phyloP scores from a whole-genome alignment of 164 flowering plant species.

The Vitis amurensis region DNA sequence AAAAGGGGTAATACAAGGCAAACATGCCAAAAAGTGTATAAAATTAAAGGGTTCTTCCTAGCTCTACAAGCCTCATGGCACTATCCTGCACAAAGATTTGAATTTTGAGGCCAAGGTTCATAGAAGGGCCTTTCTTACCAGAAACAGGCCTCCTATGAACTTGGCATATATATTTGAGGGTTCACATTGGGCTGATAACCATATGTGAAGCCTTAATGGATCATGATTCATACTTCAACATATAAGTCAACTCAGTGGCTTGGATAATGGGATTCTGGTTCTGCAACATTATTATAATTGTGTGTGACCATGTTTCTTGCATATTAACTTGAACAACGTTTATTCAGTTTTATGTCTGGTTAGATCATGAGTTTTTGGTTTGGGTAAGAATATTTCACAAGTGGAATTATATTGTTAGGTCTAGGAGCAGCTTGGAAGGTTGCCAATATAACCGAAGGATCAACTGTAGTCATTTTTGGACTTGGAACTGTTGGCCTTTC shows the following conservation, averaged over 20 bases:
- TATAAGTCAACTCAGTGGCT: no score
- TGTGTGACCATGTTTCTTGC: not conserved
- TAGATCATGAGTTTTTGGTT: no score
- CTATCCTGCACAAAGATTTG: not conserved
- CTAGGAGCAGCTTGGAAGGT: constrained; percentile 99
- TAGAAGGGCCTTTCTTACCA: not conserved
- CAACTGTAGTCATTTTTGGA: constrained; percentile 87
- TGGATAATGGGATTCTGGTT: no score
- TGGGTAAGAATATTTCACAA: no score
- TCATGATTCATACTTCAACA: no score
- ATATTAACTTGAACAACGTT: not conserved
- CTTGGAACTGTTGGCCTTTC: constrained; percentile 98
- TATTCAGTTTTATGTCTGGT: not conserved
- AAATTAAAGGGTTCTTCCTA: not conserved
- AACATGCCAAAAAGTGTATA: no score
- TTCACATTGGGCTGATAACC: no score
- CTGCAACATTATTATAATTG: not conserved
- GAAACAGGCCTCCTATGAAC: no score
- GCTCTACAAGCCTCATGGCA: not conserved
- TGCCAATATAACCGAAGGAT: constrained; percentile 79
- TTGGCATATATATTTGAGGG: no score
- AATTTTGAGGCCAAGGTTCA: not conserved
- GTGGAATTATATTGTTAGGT: constrained; percentile 34
- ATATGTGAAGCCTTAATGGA: no score
- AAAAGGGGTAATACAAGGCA: no score